A percentile compares a stretch with the other conserved stretches of the same genome.
Evolutionary conservation across 2,329 filamentous ascomycete genomes (phyloP).

Genomic region (Aspergillus udagawae): DNA sequence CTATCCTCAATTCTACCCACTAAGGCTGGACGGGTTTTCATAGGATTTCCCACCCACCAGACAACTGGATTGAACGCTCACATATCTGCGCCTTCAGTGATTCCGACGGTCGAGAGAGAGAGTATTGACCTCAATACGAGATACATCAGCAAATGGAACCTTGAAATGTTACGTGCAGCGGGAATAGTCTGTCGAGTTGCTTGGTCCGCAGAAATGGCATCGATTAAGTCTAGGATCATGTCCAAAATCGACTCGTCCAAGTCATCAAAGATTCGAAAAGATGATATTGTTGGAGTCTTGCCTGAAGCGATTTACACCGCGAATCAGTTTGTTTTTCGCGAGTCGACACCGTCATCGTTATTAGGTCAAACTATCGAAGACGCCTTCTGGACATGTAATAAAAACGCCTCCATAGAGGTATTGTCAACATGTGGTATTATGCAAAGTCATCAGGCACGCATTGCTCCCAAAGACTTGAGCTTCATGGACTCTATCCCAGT

Average conservation of each 20-base stretch:
- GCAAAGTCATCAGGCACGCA: slow-evolving; percentile 75
- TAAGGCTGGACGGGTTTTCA: slow-evolving; percentile 89
- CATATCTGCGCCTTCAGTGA: slow-evolving; percentile 91
- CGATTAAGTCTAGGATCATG: slow-evolving; percentile 61
- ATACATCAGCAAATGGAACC: slow-evolving; percentile 92
- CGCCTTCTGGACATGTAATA: slow-evolving; percentile 91
- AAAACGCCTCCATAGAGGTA: slow-evolving; percentile 76
- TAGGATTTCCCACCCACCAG: slow-evolving; percentile 95
- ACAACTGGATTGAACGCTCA: slow-evolving; percentile 93
- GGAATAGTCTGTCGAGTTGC: slow-evolving; percentile 87
- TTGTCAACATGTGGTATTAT: slow-evolving; percentile 85
- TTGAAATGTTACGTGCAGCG: slow-evolving; percentile 84
- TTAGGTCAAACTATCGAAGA: slow-evolving; percentile 88
- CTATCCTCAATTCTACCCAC: slow-evolving; percentile 87
- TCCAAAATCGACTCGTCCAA: slow-evolving; percentile 25
- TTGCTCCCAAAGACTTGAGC: slow-evolving; percentile 64
- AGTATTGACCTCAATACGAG: slow-evolving; percentile 95
- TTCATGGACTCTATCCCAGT: slow-evolving; percentile 90
- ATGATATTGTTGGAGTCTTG: slow-evolving; percentile 63
- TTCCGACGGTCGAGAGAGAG: slow-evolving; percentile 94
- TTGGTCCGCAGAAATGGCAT: slow-evolving; percentile 81
- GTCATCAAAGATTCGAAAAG: slow-evolving; percentile 55
- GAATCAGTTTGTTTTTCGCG: slow-evolving; percentile 80
- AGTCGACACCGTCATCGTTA: slow-evolving; percentile 82
- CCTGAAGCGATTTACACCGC: slow-evolving; percentile 78